A percentile compares a stretch with the other conserved stretches of the same genome.
These are phyloP conservation scores for Tuber aestivum DNA, from an alignment of 495 filamentous ascomycete species.

Conservation along the genomic window DNA sequence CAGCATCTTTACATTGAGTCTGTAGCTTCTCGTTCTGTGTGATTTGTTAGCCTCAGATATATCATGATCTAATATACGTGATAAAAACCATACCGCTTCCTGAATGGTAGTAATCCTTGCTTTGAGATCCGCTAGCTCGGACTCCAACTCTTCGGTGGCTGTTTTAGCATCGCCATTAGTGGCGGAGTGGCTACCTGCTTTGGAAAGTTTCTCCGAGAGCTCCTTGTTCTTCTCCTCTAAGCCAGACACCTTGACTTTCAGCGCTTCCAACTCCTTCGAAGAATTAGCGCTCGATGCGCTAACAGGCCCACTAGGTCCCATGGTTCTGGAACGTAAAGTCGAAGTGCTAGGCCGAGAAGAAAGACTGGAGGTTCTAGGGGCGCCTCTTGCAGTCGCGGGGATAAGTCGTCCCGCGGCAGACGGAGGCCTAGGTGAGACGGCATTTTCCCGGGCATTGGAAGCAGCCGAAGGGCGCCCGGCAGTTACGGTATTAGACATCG, in stretches of 20 bases:
- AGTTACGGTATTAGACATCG: slow-evolving; percentile 20
- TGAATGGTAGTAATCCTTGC: slow-evolving; percentile 29
- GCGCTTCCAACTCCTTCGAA: slow-evolving; percentile 33
- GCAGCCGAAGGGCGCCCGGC: slow-evolving; percentile 23
- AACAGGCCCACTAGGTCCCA: slow-evolving; percentile 5
- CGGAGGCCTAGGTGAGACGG: slow-evolving; percentile 28
- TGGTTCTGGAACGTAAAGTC: slow-evolving; percentile 11
- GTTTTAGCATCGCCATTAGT: slow-evolving; percentile 4
- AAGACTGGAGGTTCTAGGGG: slow-evolving; percentile 6
- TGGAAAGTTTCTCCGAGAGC: slow-evolving; percentile 26
- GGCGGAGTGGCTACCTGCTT: slow-evolving; percentile 6
- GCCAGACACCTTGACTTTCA: slow-evolving; percentile 31
- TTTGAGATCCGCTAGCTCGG: slow-evolving; percentile 15
- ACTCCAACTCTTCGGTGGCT: slow-evolving; percentile 22
- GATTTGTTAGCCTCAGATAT: neutral
- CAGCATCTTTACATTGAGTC: neutral
- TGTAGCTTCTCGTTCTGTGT: slow-evolving; percentile 1
- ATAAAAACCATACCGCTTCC: slow-evolving; percentile 29
- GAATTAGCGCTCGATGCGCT: slow-evolving; percentile 11
- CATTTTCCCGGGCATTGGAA: slow-evolving; percentile 20
- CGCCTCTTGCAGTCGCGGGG: slow-evolving; percentile 13
- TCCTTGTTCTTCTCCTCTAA: slow-evolving; percentile 36
- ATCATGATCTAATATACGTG: neutral
- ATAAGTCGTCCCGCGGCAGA: slow-evolving; percentile 19
- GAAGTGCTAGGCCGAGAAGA: slow-evolving; percentile 11